These are phyloP conservation scores for Candida alai DNA, from an alignment of 805 yeast genomes.

Conservation along the genomic window DNA sequence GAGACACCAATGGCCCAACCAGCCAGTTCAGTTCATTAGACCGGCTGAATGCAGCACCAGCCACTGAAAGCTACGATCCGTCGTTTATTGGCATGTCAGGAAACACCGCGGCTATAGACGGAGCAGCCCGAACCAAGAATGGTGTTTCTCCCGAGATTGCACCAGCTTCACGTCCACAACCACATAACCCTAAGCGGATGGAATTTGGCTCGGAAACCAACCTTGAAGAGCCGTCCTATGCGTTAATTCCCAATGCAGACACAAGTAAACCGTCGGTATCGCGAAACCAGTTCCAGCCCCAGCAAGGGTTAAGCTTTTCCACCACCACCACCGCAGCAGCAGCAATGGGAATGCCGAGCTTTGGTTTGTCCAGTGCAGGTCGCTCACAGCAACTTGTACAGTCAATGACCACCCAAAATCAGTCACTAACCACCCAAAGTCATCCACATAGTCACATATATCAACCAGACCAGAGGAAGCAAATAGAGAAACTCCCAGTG, in stretches of 20 bases:
- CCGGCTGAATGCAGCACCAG: constrained; percentile 5
- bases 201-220: not conserved
- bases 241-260: not conserved
- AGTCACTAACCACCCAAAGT: constrained; percentile 11
- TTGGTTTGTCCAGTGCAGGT: constrained; percentile 2
- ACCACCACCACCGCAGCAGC: constrained; percentile 16
- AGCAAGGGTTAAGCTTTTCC: constrained; percentile 23
- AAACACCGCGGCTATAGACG: not conserved
- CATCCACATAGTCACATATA: constrained; percentile 2
- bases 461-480: too few relatives aligned
- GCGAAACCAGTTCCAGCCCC: constrained; percentile 24
- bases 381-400: constrained; percentile 2
- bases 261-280: constrained; percentile 5
- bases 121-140: not conserved
- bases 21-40: constrained; percentile 4
- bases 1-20: not conserved
- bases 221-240: not conserved
- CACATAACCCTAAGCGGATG: not conserved
- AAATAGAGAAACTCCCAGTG: too few relatives aligned
- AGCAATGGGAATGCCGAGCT: constrained; percentile 5
- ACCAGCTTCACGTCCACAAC: not conserved
- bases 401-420: constrained; percentile 11
- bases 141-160: not conserved
- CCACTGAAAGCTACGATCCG: constrained; percentile 16
- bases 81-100: constrained; percentile 8